These are phyloP conservation scores for Microdochium trichocladiopsis DNA, from an alignment of 2,329 filamentous ascomycete species.

Conservation along the genomic window DNA sequence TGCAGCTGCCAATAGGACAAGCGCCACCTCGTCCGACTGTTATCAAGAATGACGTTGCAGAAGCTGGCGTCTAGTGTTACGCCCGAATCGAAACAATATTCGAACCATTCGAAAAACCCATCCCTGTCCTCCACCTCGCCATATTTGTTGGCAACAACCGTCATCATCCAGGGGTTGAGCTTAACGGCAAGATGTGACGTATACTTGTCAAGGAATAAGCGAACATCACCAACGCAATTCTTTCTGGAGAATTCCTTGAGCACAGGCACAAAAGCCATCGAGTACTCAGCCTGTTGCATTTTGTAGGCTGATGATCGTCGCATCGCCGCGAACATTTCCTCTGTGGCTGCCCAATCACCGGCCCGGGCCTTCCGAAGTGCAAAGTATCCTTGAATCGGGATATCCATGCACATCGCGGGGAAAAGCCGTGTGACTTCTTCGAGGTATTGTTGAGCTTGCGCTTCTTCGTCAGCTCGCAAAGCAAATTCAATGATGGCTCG, in stretches of 20 bases:
- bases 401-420: conserved; percentile 17
- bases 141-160: conserved; percentile 35
- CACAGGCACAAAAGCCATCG: conserved; percentile 26
- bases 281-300: conserved; percentile 11
- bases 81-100: conserved; percentile 25
- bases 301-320: conserved; percentile 3
- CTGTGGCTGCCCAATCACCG: conserved; percentile 33
- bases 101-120: conserved; percentile 32
- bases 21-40: conserved; percentile 28
- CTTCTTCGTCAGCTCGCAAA: conserved; percentile 23
- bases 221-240: conserved; percentile 31
- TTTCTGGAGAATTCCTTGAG: conserved; percentile 28
- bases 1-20: conserved; percentile 26
- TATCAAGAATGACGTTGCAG: conserved; percentile 29
- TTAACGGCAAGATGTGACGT: conserved; percentile 24
- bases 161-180: conserved; percentile 28
- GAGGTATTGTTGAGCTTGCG: conserved; percentile 21
- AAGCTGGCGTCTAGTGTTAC: conserved; percentile 28
- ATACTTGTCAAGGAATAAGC: conserved; percentile 30
- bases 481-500: conserved; percentile 32
- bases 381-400: conserved; percentile 26
- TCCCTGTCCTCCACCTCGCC: conserved; percentile 27
- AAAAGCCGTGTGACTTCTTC: conserved; percentile 14
- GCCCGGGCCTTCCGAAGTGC: conserved; percentile 26
- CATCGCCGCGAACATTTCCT: conserved; percentile 20